Base-by-base conservation (phyloP, 1,139 yeast genomes). In the Kazachstania sp. region DNA sequence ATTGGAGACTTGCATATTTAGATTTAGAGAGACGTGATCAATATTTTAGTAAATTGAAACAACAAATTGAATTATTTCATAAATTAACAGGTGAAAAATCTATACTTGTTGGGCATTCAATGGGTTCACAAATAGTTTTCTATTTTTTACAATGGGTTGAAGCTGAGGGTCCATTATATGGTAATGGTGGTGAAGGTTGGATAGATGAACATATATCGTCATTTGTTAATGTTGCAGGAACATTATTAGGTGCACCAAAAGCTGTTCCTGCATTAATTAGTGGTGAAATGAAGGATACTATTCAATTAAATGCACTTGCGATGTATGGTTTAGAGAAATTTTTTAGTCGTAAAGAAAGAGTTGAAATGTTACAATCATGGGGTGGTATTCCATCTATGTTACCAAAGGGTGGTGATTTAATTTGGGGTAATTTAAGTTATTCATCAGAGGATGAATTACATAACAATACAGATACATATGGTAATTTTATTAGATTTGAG, bases 211-310 rank as follows among this genome's bases (percentile, higher is more conserved):
- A 92, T 61, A 73, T 92, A 51, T 88, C 79, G 37, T 79, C 96
- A 0, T 78, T 79, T 60, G 79, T 92, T 34, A 94, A 92, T 62
- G 84, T 94, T 48, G 79, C 95, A 16, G 98, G 98, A 0, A 82
- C 95, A 6, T 68, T 80, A 47, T 71, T 92, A 48, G 98, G 98
- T 2, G 88, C 97, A 0, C 98, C 98, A 1, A 92, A 92, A 65
- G 84, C 95, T 0, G 78, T 88, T 32, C 88, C 95, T 0, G 97
- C 97, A 0, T 71, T 92, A 51, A 68, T 94, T 19, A 86, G 96
- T 18, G 98, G 98, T 26, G 98, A 92, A 68, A 92, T 94, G 98
- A 86, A 83, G 65, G 98, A 92, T 63, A 92, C 98, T 0, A 95
- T 94, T 28, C 96, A 92, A 60, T 72, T 92, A 63, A 92, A 92